Conservation (phyloP, 1,139 yeast species). For the Meyerozyma carpophila region DNA sequence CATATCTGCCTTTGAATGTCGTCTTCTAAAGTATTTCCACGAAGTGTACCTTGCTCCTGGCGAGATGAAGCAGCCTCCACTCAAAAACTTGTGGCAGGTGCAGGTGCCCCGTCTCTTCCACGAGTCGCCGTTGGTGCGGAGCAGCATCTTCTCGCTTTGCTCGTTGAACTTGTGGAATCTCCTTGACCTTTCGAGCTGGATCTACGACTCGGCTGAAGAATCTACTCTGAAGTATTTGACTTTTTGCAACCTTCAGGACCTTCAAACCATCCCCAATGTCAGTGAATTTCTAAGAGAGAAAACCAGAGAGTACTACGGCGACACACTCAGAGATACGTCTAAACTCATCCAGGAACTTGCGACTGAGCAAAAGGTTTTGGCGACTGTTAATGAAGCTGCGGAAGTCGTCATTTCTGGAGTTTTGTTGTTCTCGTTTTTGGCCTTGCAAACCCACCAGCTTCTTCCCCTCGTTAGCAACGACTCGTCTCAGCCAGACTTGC, state of each 20-base stretch:
- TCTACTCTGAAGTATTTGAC: not conserved
- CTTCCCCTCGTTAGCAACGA: constrained; percentile 24
- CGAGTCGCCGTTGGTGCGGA: constrained; percentile 17
- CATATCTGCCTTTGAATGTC: constrained; percentile 2
- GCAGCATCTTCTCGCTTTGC: constrained; percentile 19
- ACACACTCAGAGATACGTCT: constrained; percentile 4
- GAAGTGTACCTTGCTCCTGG: constrained; percentile 2
- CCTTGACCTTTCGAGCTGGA: constrained; percentile 7
- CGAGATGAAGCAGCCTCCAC: constrained; percentile 1
- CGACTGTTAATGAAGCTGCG: constrained; percentile 10
- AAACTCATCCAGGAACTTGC: constrained; percentile 3
- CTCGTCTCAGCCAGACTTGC: constrained; percentile 13
- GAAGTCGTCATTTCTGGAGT: constrained; percentile 20
- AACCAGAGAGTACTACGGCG: not conserved
- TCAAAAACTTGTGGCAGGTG: constrained; percentile 2
- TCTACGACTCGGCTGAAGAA: constrained; percentile 4
- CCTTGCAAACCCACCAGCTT: constrained; percentile 26
- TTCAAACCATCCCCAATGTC: not conserved
- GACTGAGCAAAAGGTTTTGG: constrained; percentile 9
- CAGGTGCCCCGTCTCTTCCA: constrained; percentile 12
- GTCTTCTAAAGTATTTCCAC: constrained; percentile 3
- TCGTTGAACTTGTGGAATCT: constrained; percentile 17
- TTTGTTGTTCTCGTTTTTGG: constrained; percentile 22
- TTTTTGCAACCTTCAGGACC: not conserved
- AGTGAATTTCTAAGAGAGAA: constrained; percentile 1